These are phyloP conservation scores for Kazachstania viticola DNA, from an alignment of 805 yeast genomes.

Conservation along the genomic window DNA sequence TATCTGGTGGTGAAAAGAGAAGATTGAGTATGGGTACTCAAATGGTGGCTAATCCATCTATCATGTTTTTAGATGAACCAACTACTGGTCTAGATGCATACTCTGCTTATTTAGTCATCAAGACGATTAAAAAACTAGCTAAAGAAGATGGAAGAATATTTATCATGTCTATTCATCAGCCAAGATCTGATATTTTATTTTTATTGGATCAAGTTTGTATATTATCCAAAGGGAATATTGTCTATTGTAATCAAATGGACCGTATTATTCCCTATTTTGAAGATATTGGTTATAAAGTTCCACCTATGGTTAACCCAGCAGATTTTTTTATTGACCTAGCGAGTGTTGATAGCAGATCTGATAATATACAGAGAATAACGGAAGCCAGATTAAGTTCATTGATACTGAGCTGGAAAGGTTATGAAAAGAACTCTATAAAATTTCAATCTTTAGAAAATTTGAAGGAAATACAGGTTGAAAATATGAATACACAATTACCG, in stretches of 20 bases:
- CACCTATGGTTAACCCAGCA: constrained; percentile 46
- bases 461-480: constrained; percentile 18
- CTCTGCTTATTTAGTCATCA: constrained; percentile 54
- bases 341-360: constrained; percentile 40
- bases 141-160: constrained; percentile 53
- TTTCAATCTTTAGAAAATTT: constrained; percentile 1
- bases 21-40: constrained; percentile 71
- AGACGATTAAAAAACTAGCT: constrained; percentile 48
- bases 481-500: constrained; percentile 28
- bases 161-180: constrained; percentile 73
- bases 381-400: constrained; percentile 26
- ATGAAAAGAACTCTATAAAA: constrained; percentile 3
- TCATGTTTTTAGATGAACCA: constrained; percentile 75
- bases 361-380: constrained; percentile 28
- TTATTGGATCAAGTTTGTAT: constrained; percentile 59
- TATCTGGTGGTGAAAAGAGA: constrained; percentile 81
- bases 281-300: constrained; percentile 33
- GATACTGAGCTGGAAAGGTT: constrained; percentile 29
- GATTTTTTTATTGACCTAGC: constrained; percentile 48
- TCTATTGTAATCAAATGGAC: constrained; percentile 37
- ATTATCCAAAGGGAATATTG: constrained; percentile 51
- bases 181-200: constrained; percentile 62
- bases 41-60: constrained; percentile 61
- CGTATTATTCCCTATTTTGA: constrained; percentile 39
- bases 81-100: constrained; percentile 80